Evolutionary conservation across 2,329 filamentous ascomycete species (phyloP).

Genomic region (Phyllosticta paracitricarpa): DNA sequence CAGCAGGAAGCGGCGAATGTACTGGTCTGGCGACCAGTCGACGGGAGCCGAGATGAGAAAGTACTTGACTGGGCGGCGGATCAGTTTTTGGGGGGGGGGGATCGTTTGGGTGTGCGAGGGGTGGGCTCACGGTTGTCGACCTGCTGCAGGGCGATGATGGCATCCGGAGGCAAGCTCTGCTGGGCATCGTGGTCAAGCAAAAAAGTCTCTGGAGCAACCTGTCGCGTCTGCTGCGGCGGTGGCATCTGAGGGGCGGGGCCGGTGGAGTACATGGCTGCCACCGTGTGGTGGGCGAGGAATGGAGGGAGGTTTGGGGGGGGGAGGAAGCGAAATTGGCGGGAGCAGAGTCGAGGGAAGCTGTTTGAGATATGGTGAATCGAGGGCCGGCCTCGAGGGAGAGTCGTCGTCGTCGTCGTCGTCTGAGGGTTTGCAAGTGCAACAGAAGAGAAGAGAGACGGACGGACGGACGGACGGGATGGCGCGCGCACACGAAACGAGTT

Average conservation of each 20-base stretch:
- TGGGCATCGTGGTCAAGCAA: slow-evolving; percentile 96
- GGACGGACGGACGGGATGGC: background rate
- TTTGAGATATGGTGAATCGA: slow-evolving; percentile 11
- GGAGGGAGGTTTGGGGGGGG: background rate
- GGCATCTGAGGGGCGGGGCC: slow-evolving; percentile 61
- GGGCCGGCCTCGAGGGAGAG: slow-evolving; percentile 8
- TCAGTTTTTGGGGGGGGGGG: slow-evolving; percentile 20
- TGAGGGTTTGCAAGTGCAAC: background rate
- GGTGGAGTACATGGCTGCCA: slow-evolving; percentile 37
- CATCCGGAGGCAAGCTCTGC: slow-evolving; percentile 90
- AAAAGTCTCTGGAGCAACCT: slow-evolving; percentile 87
- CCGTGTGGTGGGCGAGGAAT: background rate
- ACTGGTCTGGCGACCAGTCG: slow-evolving; percentile 94
- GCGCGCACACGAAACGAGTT: slow-evolving; percentile 10
- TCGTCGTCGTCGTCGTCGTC: background rate
- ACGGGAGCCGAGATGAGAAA: slow-evolving; percentile 98
- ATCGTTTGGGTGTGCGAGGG: slow-evolving; percentile 64
- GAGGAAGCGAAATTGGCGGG: slow-evolving; percentile 8
- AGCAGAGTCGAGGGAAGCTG: slow-evolving; percentile 7
- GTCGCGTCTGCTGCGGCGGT: slow-evolving; percentile 61
- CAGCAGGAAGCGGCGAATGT: slow-evolving; percentile 88
- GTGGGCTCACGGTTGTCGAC: slow-evolving; percentile 78
- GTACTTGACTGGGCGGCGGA: slow-evolving; percentile 69
- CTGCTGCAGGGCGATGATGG: slow-evolving; percentile 93
- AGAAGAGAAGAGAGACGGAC: background rate